Percentiles rank a stretch among this genome's conserved stretches.
Evolutionary conservation across 2,329 filamentous ascomycete genomes (phyloP).

Genomic region (Penicillium sp.): DNA sequence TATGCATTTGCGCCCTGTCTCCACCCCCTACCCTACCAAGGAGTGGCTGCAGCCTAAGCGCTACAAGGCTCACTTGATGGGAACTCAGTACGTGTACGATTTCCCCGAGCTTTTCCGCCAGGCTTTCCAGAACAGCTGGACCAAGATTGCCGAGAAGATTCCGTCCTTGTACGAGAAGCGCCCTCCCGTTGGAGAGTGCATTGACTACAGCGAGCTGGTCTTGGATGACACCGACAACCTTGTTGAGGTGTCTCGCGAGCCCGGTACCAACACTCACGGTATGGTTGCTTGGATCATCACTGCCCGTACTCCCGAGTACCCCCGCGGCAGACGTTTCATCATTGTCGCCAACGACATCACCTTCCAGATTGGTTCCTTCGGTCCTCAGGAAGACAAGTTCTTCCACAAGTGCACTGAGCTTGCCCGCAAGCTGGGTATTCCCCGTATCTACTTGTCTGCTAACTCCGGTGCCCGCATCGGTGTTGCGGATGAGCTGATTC

Average conservation of each 20-base stretch:
- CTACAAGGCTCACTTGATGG: conserved; percentile 99
- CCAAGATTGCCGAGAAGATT: conserved; percentile 69
- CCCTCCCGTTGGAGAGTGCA: conserved; percentile 82
- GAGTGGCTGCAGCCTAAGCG: conserved; percentile 98
- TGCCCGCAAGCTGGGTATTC: conserved; percentile 89
- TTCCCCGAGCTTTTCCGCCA: conserved; percentile 99
- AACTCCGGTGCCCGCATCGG: conserved; percentile 98
- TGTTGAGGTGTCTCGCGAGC: conserved; percentile 88
- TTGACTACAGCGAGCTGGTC: conserved; percentile 90
- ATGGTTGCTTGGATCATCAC: conserved; percentile 99
- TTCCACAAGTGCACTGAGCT: conserved; percentile 99
- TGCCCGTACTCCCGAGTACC: conserved; percentile 93
- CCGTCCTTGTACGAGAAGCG: conserved; percentile 73
- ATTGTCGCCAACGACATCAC: conserved; percentile 99
- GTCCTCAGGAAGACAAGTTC: conserved; percentile 93
- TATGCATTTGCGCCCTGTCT: conserved; percentile 89
- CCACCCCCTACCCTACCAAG: conserved; percentile 93
- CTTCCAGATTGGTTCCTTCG: conserved; percentile 97
- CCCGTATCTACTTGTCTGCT: conserved; percentile 94
- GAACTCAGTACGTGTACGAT: conserved; percentile 98
- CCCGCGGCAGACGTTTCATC: conserved; percentile 84
- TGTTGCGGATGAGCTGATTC: conserved; percentile 93
- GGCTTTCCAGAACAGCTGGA: conserved; percentile 94
- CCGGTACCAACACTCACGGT: conserved; percentile 91
- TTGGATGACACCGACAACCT: conserved; percentile 91